Percentiles rank a stretch among this genome's conserved stretches.
Conservation (phyloP, 495 filamentous ascomycete species). For the Glutinoglossum americanum region DNA sequence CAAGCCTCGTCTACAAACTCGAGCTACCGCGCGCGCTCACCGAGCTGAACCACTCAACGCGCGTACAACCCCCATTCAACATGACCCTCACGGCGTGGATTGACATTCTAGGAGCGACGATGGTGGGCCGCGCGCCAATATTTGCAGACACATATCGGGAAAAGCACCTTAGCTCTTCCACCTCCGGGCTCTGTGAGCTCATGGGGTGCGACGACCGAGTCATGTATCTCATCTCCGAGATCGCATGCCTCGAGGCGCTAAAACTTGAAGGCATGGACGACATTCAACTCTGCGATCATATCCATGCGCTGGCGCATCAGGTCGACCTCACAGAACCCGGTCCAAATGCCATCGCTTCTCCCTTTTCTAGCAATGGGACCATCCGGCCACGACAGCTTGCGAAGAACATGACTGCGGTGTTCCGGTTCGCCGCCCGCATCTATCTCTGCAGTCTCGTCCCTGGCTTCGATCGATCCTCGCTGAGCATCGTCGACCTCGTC, state of each 20-base stretch:
- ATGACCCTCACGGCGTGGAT: conserved; percentile 94
- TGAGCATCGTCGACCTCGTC: conserved; percentile 50
- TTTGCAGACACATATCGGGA: conserved; percentile 86
- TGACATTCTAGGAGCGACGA: conserved; percentile 86
- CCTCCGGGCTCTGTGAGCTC: conserved; percentile 65
- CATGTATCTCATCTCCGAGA: conserved; percentile 97
- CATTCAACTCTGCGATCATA: conserved; percentile 64
- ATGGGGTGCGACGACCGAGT: conserved; percentile 97
- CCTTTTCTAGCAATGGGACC: conserved; percentile 36
- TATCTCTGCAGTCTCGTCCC: conserved; percentile 89
- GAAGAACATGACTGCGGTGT: conserved; percentile 70
- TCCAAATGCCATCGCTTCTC: conserved; percentile 12
- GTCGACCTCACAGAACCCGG: conserved; percentile 54
- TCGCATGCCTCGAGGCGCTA: conserved; percentile 80
- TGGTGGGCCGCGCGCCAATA: conserved; percentile 62
- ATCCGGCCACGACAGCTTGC: conserved; percentile 61
- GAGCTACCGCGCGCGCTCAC: conserved; percentile 45
- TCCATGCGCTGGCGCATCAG: conserved; percentile 58
- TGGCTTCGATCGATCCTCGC: conserved; percentile 51
- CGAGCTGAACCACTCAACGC: conserved; percentile 27
- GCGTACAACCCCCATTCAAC: conserved; percentile 63
- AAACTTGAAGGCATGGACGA: conserved; percentile 65
- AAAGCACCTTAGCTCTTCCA: conserved; percentile 55
- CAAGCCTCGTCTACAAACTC: conserved; percentile 61
- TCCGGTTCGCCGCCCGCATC: conserved; percentile 80